Evolutionary conservation across 169 alveolate species (phyloP).

Genomic region (Toxoplasma gondii): DNA sequence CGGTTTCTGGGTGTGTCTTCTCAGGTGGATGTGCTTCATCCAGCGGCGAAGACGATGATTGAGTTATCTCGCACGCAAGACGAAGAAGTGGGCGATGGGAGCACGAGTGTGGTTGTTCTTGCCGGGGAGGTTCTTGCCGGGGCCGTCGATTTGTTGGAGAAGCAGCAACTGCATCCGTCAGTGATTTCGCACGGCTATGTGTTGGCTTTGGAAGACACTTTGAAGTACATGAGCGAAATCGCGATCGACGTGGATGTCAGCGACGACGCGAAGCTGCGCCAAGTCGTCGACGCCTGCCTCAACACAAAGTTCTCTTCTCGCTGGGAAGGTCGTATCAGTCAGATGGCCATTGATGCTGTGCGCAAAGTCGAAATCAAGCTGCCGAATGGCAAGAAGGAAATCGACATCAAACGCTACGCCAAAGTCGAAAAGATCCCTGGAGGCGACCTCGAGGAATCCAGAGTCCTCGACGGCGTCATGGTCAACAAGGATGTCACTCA

Average conservation of each 20-base stretch:
- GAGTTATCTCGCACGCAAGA: conserved; percentile 97
- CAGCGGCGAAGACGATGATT: conserved; percentile 98
- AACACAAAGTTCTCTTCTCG: conserved; percentile 78
- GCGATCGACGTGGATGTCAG: conserved; percentile 88
- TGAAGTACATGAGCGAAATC: conserved; percentile 83
- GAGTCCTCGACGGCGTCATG: conserved; percentile 97
- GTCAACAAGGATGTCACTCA: conserved; percentile 98
- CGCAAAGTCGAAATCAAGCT: conserved; percentile 84
- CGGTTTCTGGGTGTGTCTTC: too few species aligned
- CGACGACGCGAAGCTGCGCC: conserved; percentile 76
- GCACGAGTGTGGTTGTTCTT: conserved; percentile 96
- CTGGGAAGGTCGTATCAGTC: conserved; percentile 94
- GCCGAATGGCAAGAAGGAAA: conserved; percentile 84
- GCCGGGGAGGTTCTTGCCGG: conserved; percentile 94
- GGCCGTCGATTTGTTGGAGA: conserved; percentile 42
- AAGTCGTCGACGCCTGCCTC: conserved; percentile 76
- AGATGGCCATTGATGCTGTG: conserved; percentile 95
- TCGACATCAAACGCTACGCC: conserved; percentile 95
- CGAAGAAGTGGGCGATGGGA: conserved; percentile 99
- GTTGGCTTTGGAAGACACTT: conserved; percentile 60
- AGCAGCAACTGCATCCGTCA: conserved; percentile 53
- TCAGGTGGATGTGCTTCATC: conserved; percentile 97
- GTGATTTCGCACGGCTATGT: conserved; percentile 45
- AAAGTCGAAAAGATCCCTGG: conserved; percentile 99
- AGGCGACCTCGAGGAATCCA: conserved; percentile 96